These are phyloP conservation scores for Sicyos baderoa DNA, from an alignment of 306 rosid species.

Conservation along the genomic window DNA sequence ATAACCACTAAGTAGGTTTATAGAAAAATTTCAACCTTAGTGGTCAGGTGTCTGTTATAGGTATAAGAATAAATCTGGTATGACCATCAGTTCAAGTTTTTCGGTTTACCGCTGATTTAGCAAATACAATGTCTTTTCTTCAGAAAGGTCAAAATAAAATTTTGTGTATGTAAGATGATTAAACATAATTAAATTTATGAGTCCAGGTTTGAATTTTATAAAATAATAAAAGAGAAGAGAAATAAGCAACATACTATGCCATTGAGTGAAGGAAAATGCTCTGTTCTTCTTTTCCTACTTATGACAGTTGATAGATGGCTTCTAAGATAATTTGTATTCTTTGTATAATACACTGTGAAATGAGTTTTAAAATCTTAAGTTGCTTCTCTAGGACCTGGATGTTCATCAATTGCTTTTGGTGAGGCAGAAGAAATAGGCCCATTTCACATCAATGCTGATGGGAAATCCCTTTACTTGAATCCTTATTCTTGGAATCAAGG, in stretches of 20 bases:
- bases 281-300: neutral
- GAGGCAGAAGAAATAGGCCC: constrained; percentile 91
- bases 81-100: too few species aligned
- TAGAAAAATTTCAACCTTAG: too few species aligned
- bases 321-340: neutral
- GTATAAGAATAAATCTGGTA: too few species aligned
- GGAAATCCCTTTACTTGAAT: constrained; percentile 53
- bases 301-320: too few species aligned
- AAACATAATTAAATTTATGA: neutral
- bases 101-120: too few species aligned
- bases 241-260: too few species aligned
- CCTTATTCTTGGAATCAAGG: constrained; percentile 90
- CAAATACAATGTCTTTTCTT: too few species aligned
- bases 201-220: too few species aligned
- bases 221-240: too few species aligned
- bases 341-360: neutral
- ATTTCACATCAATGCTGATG: constrained; percentile 59
- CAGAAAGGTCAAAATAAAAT: too few species aligned
- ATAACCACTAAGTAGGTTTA: too few species aligned
- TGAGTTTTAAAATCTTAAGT: constrained; percentile 9
- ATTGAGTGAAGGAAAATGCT: neutral
- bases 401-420: constrained; percentile 83
- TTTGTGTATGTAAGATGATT: neutral
- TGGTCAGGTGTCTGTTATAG: too few species aligned
- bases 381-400: constrained; percentile 70